Evolutionary conservation across 148 eudicot genomes (phyloP).

Genomic region (Vaccinium corymbosum): DNA sequence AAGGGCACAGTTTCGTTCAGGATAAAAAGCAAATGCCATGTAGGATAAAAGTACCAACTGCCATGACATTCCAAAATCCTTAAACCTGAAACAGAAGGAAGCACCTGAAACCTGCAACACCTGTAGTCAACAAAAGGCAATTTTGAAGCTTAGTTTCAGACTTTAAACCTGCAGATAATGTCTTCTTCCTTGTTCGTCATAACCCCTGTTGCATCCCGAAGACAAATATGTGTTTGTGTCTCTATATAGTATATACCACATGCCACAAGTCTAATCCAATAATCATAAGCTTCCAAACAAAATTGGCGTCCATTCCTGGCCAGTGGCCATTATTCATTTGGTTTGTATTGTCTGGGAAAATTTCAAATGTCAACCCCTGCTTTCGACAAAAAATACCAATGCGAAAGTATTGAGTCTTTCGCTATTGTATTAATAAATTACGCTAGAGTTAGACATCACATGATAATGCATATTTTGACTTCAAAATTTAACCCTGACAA

Average conservation of each 20-base stretch:
- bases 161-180: neutral
- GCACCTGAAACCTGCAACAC: neutral
- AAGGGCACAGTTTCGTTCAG: neutral
- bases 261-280: neutral
- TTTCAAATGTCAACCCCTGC: neutral
- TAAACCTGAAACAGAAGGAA: neutral
- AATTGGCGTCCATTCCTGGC: neutral
- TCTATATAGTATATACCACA: no score
- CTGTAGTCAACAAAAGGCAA: neutral
- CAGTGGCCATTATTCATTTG: neutral
- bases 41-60: neutral
- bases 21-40: neutral
- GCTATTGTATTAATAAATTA: neutral
- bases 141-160: neutral
- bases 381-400: neutral
- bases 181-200: no score
- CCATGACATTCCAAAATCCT: neutral
- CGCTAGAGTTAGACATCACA: neutral
- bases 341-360: neutral
- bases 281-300: neutral
- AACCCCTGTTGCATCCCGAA: no score
- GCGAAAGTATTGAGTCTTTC: neutral
- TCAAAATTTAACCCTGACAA: neutral
- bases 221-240: no score
- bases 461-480: neutral